Percentiles rank a stretch among this genome's conserved stretches.
Conservation (phyloP, 352 stramenopile species). For the Globisporangium sylvaticum region DNA sequence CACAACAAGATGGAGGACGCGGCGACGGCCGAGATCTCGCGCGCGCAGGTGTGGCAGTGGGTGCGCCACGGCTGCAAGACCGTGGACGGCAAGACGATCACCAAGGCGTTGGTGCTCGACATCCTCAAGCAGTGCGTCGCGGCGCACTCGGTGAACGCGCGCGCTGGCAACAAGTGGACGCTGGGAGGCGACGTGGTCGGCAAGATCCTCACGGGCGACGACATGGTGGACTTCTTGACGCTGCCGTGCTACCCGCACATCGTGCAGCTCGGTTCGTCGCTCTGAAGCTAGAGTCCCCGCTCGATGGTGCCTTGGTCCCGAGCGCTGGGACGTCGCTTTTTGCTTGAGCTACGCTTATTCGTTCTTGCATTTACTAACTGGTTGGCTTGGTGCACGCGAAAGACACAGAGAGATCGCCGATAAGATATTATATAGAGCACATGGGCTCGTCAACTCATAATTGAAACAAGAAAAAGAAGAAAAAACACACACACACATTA, state of each 20-base stretch:
- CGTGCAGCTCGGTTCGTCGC: slow-evolving; percentile 60
- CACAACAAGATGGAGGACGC: slow-evolving; percentile 96
- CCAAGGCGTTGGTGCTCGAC: slow-evolving; percentile 56
- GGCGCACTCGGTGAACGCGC: slow-evolving; percentile 41
- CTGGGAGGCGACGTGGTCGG: slow-evolving; percentile 60
- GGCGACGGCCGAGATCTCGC: slow-evolving; percentile 92
- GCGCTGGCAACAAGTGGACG: slow-evolving; percentile 56
- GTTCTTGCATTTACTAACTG: neutral
- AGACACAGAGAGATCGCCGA: slow-evolving; percentile 1
- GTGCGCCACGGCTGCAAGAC: slow-evolving; percentile 67
- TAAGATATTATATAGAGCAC: slow-evolving; percentile 11
- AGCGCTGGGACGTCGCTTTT: slow-evolving; percentile 3
- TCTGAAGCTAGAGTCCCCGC: slow-evolving; percentile 43
- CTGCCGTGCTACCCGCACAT: slow-evolving; percentile 82
- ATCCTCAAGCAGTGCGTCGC: slow-evolving; percentile 67
- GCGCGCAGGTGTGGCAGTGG: slow-evolving; percentile 94
- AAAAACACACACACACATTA: slow-evolving; percentile 1
- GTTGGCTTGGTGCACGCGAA: neutral
- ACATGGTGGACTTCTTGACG: slow-evolving; percentile 83
- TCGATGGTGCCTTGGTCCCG: neutral
- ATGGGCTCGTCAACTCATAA: neutral
- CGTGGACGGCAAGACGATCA: slow-evolving; percentile 59
- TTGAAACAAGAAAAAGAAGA: neutral
- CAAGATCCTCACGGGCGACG: slow-evolving; percentile 67
- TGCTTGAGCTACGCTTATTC: neutral